Conservation (phyloP, 1,284 basidiomycete genomes). For the Leccinum fallax region DNA sequence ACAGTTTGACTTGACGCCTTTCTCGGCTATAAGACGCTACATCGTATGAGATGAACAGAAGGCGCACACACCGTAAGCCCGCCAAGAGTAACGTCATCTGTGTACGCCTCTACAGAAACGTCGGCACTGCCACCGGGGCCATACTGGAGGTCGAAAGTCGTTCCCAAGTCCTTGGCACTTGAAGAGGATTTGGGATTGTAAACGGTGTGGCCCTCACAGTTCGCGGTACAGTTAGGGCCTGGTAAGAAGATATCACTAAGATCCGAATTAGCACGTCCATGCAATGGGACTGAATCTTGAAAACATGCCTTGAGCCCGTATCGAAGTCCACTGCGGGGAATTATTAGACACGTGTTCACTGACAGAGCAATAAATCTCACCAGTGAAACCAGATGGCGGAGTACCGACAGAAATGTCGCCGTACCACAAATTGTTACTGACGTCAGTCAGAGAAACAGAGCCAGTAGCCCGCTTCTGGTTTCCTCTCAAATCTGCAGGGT, state of each 20-base stretch:
- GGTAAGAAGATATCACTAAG: constrained; percentile 16
- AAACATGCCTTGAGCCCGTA: constrained; percentile 21
- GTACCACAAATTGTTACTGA: constrained; percentile 14
- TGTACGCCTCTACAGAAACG: constrained; percentile 36
- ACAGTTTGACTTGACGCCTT: constrained; percentile 20
- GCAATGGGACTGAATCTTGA: not conserved
- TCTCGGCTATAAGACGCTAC: constrained; percentile 6
- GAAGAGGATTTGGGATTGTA: constrained; percentile 36
- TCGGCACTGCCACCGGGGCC: constrained; percentile 3
- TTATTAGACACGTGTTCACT: not conserved
- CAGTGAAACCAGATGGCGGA: constrained; percentile 14
- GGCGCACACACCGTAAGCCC: constrained; percentile 21
- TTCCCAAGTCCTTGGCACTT: constrained; percentile 24
- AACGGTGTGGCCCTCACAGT: constrained; percentile 27
- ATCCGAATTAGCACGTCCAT: not conserved
- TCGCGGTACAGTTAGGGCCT: constrained; percentile 5
- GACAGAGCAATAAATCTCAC: constrained; percentile 6
- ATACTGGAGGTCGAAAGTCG: constrained; percentile 31
- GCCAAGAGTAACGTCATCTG: constrained; percentile 34
- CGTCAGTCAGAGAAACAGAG: constrained; percentile 21
- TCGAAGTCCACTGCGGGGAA: constrained; percentile 21
- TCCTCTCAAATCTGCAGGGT: constrained; percentile 3
- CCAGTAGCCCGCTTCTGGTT: not conserved
- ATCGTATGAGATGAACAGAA: not conserved
- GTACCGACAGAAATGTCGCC: constrained; percentile 25